Evolutionary conservation across 257 asterid species (phyloP).

Genomic region (Verbascum thapsus): DNA sequence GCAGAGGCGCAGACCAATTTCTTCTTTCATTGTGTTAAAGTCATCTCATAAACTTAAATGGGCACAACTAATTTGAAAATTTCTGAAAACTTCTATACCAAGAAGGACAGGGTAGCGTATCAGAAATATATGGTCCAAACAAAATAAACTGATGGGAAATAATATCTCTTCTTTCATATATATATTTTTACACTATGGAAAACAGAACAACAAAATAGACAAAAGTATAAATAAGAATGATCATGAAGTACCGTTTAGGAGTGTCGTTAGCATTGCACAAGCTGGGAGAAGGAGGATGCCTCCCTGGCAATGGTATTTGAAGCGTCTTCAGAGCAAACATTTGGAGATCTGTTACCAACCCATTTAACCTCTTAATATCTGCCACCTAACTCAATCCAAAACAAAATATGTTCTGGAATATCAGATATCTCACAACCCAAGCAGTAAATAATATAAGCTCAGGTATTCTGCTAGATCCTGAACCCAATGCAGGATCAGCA

Average conservation of each 20-base stretch:
- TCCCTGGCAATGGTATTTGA: conserved; percentile 81
- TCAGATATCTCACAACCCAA: conserved; percentile 22
- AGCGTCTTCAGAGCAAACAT: conserved; percentile 89
- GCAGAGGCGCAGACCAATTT: conserved; percentile 21
- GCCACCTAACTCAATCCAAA: too few species aligned
- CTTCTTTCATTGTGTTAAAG: background rate
- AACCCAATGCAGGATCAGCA: too few species aligned
- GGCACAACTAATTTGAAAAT: conserved; percentile 16
- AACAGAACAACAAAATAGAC: background rate
- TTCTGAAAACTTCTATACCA: conserved; percentile 10
- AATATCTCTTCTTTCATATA: too few species aligned
- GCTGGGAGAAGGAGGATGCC: conserved; percentile 80
- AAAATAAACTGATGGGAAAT: too few species aligned
- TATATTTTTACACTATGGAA: too few species aligned
- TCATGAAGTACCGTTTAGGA: conserved; percentile 51
- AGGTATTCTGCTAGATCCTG: too few species aligned
- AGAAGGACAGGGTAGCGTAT: background rate
- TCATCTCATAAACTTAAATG: conserved; percentile 1
- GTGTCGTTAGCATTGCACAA: conserved; percentile 48
- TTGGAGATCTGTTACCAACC: conserved; percentile 81
- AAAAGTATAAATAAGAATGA: conserved; percentile 23
- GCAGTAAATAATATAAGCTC: conserved; percentile 18
- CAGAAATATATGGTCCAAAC: background rate
- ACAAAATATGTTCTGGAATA: conserved; percentile 13
- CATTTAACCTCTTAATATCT: conserved; percentile 80